A percentile compares a stretch with the other conserved stretches of the same genome.
These are phyloP conservation scores for Neurospora tetraspora DNA, from an alignment of 495 filamentous ascomycete species.

Conservation along the genomic window DNA sequence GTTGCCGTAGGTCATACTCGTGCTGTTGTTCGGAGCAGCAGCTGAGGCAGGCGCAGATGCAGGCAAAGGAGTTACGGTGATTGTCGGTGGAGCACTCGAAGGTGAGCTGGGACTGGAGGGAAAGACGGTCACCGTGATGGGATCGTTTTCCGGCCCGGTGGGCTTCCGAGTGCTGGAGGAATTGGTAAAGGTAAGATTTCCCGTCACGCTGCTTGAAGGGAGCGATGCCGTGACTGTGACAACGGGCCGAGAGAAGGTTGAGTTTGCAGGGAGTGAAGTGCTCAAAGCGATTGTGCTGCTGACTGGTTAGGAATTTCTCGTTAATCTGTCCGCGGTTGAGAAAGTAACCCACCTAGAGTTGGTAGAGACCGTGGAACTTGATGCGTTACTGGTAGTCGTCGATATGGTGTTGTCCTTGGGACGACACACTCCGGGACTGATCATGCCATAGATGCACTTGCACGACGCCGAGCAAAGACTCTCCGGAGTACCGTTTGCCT, in stretches of 20 bases:
- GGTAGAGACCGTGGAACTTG: conserved; percentile 6
- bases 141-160: not conserved
- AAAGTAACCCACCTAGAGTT: conserved; percentile 12
- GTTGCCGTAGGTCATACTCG: not conserved
- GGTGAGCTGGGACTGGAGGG: conserved; percentile 1
- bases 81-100: not conserved
- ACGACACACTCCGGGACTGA: conserved; percentile 18
- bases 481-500: conserved; percentile 23
- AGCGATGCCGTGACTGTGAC: conserved; percentile 7
- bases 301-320: not conserved
- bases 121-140: conserved; percentile 10
- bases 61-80: conserved; percentile 1
- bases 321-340: too few species aligned
- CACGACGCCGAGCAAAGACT: conserved; percentile 34
- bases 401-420: conserved; percentile 12
- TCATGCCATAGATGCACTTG: conserved; percentile 23
- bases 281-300: conserved; percentile 2
- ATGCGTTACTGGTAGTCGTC: conserved; percentile 2
- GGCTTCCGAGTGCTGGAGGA: not conserved
- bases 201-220: conserved; percentile 2
- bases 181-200: not conserved
- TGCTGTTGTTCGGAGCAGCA: not conserved
- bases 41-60: not conserved
- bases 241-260: not conserved
- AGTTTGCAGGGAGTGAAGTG: conserved; percentile 3